Evolutionary conservation across 2,329 filamentous ascomycete species (phyloP), one percentile per base, ranked within the genome.

Genomic region (Microcera coccophila): DNA sequence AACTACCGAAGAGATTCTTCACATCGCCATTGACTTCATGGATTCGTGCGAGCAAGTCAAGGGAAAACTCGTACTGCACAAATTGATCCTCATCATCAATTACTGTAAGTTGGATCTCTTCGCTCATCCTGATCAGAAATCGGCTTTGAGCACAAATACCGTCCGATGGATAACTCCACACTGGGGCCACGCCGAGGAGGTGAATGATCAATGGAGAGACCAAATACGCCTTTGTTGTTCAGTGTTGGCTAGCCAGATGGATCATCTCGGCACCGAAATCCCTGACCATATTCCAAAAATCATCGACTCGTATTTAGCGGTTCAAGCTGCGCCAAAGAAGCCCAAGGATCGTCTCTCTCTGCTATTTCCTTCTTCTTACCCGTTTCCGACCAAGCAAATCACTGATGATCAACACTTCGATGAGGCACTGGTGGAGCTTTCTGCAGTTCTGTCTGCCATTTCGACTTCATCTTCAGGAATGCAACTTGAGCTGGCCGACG

Each of bases 181-280:
- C 64, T 98, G 93, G 93, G 91, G 91, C 11, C 80, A 81, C 48
- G 79, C 77, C 0, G 76, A 79, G 4, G 73, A 82, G 20, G 80
- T 91, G 9, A 90, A 82, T 3, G 84, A 90, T 26, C 87, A 95
- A 59, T 97, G 90, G 81, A 85, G 85, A 50, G 89, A 95, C 17
- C 93, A 97, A 67, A 87, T 97, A 15, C 85, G 93, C 14, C 72
- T 98, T 14, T 95, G 91, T 66, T 95, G 90, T 66, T 94, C 91
- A 1, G 86, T 98, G 24, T 75, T 98, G 26, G 88, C 91, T 8
- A 90, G 87, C 48, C 87, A 97, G 62, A 77, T 90, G 43, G 79
- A 86, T 31, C 78, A 87, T 52, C 77, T 95, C 8, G 84, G 85
- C 8, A 76, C 88, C 28, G 85, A 93, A 59, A 85, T 93, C 36